phyloP scores from a whole-genome alignment of 345 rosid genomes.

The Populus pruinosa region DNA sequence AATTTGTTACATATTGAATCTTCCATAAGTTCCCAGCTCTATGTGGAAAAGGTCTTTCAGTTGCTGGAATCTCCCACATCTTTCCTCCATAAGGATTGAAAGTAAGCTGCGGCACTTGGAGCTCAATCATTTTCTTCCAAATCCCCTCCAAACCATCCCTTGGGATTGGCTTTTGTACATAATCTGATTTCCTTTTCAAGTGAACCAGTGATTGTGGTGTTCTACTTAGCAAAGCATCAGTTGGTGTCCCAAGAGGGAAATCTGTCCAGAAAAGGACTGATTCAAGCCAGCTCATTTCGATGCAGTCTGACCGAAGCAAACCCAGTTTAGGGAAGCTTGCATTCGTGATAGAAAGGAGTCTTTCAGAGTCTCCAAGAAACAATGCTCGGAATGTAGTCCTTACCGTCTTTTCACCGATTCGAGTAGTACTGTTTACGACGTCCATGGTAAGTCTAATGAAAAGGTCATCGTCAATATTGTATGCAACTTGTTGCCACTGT shows the following conservation, averaged over 20 bases:
- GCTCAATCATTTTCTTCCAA: slow-evolving; percentile 23
- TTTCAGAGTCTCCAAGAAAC: slow-evolving; percentile 1
- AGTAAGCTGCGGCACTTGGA: neutral
- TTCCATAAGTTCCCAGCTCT: slow-evolving; percentile 16
- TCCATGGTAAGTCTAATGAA: slow-evolving; percentile 3
- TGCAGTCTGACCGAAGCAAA: slow-evolving; percentile 4
- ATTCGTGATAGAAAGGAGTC: slow-evolving; percentile 2
- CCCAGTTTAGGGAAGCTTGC: slow-evolving; percentile 3
- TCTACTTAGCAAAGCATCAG: slow-evolving; percentile 12
- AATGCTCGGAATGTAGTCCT: neutral
- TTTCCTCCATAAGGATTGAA: slow-evolving; percentile 23
- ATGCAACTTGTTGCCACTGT: slow-evolving; percentile 8
- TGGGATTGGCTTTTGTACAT: slow-evolving; percentile 19
- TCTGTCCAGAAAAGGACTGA: slow-evolving; percentile 21
- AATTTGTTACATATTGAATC: slow-evolving; percentile 8
- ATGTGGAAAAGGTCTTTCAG: slow-evolving; percentile 10
- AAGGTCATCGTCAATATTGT: slow-evolving; percentile 3
- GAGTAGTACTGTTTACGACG: neutral
- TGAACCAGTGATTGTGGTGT: neutral
- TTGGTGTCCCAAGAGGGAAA: slow-evolving; percentile 6
- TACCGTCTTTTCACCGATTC: neutral
- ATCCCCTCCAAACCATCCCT: slow-evolving; percentile 13
- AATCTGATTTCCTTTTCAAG: slow-evolving; percentile 31
- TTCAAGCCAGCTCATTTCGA: slow-evolving; percentile 9
- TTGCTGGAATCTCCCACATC: slow-evolving; percentile 5